Percentiles rank a stretch among this genome's conserved stretches.
Evolutionary conservation across 495 filamentous ascomycete genomes (phyloP).

Genomic region (Daldinia childiae): DNA sequence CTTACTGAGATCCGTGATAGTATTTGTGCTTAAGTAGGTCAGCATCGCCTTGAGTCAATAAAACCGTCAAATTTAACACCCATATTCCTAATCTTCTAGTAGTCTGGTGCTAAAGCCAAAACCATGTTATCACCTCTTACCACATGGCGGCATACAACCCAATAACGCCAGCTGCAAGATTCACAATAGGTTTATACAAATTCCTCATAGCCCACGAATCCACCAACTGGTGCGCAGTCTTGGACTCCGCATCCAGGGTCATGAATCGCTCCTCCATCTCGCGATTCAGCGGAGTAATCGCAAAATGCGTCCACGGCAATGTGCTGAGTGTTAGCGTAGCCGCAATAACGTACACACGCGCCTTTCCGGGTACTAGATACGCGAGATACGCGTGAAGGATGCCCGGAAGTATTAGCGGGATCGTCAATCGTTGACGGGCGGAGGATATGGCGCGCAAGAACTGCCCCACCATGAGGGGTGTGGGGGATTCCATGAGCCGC

Average conservation of each 20-base stretch:
- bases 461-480: constrained; percentile 61
- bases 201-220: constrained; percentile 61
- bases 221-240: constrained; percentile 56
- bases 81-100: neutral
- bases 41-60: too few species aligned
- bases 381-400: constrained; percentile 56
- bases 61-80: neutral
- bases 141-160: constrained; percentile 22
- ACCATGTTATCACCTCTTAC: neutral
- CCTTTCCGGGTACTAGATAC: constrained; percentile 50
- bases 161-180: constrained; percentile 20
- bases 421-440: constrained; percentile 15
- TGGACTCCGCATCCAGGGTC: constrained; percentile 28
- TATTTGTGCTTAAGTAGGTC: too few species aligned
- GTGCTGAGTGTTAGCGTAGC: constrained; percentile 53
- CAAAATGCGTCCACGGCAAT: constrained; percentile 59
- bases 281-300: constrained; percentile 57
- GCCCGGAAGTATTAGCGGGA: constrained; percentile 45
- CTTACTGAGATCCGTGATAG: neutral
- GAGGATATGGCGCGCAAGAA: constrained; percentile 56
- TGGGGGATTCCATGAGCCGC: constrained; percentile 61
- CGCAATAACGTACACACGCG: constrained; percentile 54
- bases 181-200: constrained; percentile 49
- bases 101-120: neutral
- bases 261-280: constrained; percentile 44